Conservation (phyloP, 176 grass and related monocot genomes). For the Zizania latifolia region DNA sequence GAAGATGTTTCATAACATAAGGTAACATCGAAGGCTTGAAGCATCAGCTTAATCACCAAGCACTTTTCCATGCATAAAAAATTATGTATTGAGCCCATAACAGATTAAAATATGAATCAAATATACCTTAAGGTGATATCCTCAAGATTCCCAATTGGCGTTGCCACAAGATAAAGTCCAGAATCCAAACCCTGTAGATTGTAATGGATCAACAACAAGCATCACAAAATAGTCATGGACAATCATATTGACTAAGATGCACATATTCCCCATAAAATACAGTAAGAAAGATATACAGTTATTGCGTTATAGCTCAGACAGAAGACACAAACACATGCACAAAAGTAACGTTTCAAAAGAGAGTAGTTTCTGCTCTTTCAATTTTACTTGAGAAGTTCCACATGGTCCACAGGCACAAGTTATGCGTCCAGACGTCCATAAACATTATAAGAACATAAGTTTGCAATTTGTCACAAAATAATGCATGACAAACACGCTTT, state of each 20-base stretch:
- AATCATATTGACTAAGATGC: background rate
- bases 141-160: slow-evolving; percentile 96
- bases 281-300: background rate
- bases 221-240: background rate
- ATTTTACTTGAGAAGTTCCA: background rate
- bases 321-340: background rate
- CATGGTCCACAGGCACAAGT: background rate
- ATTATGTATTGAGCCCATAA: background rate
- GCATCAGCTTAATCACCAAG: background rate
- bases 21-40: no score
- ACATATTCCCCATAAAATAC: background rate
- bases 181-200: slow-evolving; percentile 55
- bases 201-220: slow-evolving; percentile 1
- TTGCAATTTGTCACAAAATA: background rate
- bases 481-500: background rate
- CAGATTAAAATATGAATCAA: background rate
- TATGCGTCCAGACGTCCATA: background rate
- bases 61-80: background rate
- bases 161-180: slow-evolving; percentile 88
- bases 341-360: background rate
- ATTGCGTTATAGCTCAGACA: background rate
- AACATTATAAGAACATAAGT: background rate
- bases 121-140: slow-evolving; percentile 89
- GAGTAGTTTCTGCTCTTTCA: background rate
- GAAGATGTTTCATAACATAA: background rate